Base-by-base conservation (phyloP, 208 protist species). In the Sergeia podlipaevii region DNA sequence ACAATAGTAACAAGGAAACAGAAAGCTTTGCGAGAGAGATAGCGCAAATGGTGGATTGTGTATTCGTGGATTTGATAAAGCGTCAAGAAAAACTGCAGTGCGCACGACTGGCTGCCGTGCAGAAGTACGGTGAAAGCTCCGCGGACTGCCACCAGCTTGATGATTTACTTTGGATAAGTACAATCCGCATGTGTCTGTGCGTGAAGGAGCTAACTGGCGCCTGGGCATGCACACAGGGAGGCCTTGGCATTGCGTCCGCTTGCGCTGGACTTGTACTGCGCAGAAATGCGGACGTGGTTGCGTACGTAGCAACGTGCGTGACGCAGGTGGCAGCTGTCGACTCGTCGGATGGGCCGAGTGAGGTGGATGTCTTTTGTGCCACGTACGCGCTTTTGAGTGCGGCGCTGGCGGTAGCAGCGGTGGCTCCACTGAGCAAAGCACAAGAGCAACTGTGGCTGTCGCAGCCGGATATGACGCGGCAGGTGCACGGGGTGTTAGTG, bases 401-500 rank as follows among this genome's bases (percentile, higher is more conserved):
- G 3, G 44, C 58, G 1, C 33, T 90, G 13, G 58, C 77, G 1
- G 23, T 81, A 13, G 52, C 73, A 0, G 45, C 63, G 2, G 70
- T 76, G 2, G 77, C 87, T 0, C 82, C 87, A 11, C 45, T 70
- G 26, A 37, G 60, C 4, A 20, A 39, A 1, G 37, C 82, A 66
- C 87, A 88, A 54, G 34, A 57, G 4, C 51, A 43, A 18, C 49
- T 94, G 26, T 94, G 87, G 83, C 28, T 5, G 8, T 30, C 36
- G 20, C 79, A 85, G 41, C 24, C 41, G 8, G 29, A 23, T 5
- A 34, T 85, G 37, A 91, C 82, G 20, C 73, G 74, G 48, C 61
- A 94, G 57, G 67, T 94, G 17, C 87, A 94, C 52, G 60, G 56
- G 17, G 44, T 76, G 18, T 51, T 94, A 20, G 60, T 87, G n/a